These are phyloP conservation scores for Nymphaea colorata DNA, from an alignment of 164 flowering plant genomes.

Conservation along the genomic window DNA sequence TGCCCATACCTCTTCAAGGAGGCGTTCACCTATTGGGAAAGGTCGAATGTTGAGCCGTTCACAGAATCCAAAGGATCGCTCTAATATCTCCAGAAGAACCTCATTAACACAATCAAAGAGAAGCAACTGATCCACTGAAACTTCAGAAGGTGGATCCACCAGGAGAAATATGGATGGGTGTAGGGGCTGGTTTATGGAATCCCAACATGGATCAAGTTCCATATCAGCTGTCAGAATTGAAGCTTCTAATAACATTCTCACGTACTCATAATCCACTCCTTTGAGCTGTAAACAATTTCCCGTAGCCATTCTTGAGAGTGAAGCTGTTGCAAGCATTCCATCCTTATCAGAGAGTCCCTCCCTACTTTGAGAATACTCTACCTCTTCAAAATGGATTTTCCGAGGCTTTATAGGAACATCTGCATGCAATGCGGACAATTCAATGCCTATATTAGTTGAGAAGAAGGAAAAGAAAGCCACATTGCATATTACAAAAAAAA, in stretches of 20 bases:
- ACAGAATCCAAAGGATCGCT: constrained; percentile 27
- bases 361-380: not conserved
- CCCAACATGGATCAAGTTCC: constrained; percentile 21
- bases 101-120: constrained; percentile 75
- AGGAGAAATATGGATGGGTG: constrained; percentile 44
- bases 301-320: not conserved
- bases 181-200: constrained; percentile 38
- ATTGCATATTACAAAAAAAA: not conserved
- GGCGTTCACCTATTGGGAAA: constrained; percentile 26
- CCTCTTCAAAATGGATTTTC: constrained; percentile 49
- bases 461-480: not conserved
- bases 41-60: constrained; percentile 34
- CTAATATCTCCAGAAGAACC: constrained; percentile 47
- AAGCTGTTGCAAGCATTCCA: not conserved
- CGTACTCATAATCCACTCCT: constrained; percentile 23
- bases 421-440: not conserved
- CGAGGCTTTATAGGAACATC: constrained; percentile 39
- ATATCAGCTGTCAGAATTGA: constrained; percentile 39
- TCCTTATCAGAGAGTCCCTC: not conserved
- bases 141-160: constrained; percentile 30
- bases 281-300: not conserved
- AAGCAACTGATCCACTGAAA: constrained; percentile 37
- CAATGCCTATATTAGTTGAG: not conserved
- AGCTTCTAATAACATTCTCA: constrained; percentile 43
- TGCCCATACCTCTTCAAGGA: constrained; percentile 43